Conservation (phyloP, 805 yeast genomes). For the Metschnikowia proteae region DNA sequence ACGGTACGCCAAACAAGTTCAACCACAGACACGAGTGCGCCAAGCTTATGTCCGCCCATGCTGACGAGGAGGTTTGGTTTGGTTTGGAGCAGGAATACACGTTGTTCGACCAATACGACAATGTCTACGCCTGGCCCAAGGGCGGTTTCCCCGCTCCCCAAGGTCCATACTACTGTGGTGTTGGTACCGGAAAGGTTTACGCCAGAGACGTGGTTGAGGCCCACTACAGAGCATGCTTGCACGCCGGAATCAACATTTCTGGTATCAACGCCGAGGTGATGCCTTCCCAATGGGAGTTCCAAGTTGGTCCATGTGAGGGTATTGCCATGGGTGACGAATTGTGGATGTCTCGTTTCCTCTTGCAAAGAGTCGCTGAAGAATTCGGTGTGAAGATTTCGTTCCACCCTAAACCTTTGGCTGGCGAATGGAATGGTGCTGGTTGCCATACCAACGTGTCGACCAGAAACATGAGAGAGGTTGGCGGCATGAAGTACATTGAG, state of each 20-base stretch:
- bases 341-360: constrained; percentile 92
- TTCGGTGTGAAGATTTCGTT: constrained; percentile 97
- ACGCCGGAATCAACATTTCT: constrained; percentile 84
- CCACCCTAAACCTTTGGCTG: constrained; percentile 99
- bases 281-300: constrained; percentile 99
- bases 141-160: constrained; percentile 99
- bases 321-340: constrained; percentile 96
- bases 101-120: constrained; percentile 83
- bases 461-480: constrained; percentile 82
- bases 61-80: constrained; percentile 84
- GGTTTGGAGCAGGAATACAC: constrained; percentile 99
- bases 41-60: constrained; percentile 90
- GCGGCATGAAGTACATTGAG: constrained; percentile 95
- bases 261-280: constrained; percentile 99
- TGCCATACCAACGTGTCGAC: constrained; percentile 99
- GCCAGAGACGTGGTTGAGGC: constrained; percentile 99
- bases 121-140: constrained; percentile 97
- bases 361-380: constrained; percentile 96
- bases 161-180: constrained; percentile 99
- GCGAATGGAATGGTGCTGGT: constrained; percentile 99
- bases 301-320: constrained; percentile 97
- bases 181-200: constrained; percentile 96
- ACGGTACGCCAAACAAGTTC: constrained; percentile 97
- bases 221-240: constrained; percentile 96
- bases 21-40: constrained; percentile 98